A percentile compares a stretch with the other conserved stretches of the same genome.
phyloP scores from a whole-genome alignment of 306 rosid species.

The Gillenia trifoliata region DNA sequence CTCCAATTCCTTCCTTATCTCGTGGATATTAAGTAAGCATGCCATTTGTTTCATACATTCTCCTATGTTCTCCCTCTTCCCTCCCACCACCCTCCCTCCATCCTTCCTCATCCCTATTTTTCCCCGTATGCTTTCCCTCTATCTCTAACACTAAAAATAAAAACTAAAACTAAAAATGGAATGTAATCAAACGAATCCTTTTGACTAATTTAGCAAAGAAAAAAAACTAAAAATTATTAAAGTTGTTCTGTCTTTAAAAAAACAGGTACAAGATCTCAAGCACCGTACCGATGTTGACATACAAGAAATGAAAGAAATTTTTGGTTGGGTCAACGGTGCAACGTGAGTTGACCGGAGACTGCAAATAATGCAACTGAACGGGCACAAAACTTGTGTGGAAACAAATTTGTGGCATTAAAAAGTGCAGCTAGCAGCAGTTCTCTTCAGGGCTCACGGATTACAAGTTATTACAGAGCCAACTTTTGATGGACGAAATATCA shows the following conservation, averaged over 20 bases:
- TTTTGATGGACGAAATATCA: not conserved
- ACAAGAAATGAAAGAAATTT: not conserved
- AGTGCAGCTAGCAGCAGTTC: constrained; percentile 13
- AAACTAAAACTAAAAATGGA: too few species aligned
- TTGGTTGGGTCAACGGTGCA: constrained; percentile 6
- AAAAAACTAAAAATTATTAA: not conserved
- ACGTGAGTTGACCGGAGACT: constrained; percentile 2
- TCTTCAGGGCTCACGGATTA: constrained; percentile 36
- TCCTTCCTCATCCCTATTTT: too few species aligned
- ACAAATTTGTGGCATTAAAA: not conserved
- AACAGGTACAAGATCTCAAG: not conserved
- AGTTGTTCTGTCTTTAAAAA: not conserved
- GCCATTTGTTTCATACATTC: too few species aligned
- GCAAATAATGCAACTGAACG: too few species aligned
- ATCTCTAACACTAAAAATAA: too few species aligned
- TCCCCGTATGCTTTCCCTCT: too few species aligned
- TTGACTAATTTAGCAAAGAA: not conserved
- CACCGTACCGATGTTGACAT: not conserved
- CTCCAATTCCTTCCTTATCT: too few species aligned
- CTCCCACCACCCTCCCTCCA: too few species aligned
- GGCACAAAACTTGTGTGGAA: not conserved
- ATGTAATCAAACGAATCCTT: too few species aligned
- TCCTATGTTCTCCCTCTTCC: too few species aligned
- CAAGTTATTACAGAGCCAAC: constrained; percentile 3
- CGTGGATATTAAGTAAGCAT: too few species aligned